Percentiles rank a stretch among this genome's conserved stretches.
phyloP scores from a whole-genome alignment of 768 basidiomycete species.

The Termitomyces sp. region DNA sequence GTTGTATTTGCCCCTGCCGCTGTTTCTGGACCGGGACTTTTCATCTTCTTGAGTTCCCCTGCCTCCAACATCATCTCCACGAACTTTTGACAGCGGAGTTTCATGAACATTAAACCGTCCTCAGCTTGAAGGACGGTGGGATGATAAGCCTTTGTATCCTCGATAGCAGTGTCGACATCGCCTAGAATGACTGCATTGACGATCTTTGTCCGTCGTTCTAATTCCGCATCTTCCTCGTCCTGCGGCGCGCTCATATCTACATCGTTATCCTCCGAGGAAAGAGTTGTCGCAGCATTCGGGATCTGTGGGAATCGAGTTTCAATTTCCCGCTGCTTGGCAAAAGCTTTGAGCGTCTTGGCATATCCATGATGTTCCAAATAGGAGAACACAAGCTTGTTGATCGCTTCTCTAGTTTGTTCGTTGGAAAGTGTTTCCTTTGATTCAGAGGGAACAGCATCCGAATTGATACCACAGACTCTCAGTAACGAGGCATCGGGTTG shows the following conservation, averaged over 20 bases:
- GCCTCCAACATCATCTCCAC: conserved; percentile 78
- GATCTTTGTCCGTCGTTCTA: conserved; percentile 67
- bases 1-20: not conserved
- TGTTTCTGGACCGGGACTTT: conserved; percentile 9
- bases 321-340: conserved; percentile 44
- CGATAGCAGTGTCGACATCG: conserved; percentile 67
- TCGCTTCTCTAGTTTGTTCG: conserved; percentile 51
- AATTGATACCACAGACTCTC: conserved; percentile 18
- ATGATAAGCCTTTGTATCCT: conserved; percentile 51
- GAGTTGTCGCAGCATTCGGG: conserved; percentile 6
- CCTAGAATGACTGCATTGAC: conserved; percentile 67
- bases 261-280: conserved; percentile 23
- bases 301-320: conserved; percentile 13
- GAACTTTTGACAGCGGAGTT: conserved; percentile 80
- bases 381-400: conserved; percentile 71
- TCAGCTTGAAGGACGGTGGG: conserved; percentile 66
- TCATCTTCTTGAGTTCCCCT: conserved; percentile 62
- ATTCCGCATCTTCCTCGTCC: conserved; percentile 23
- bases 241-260: conserved; percentile 43
- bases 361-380: conserved; percentile 89
- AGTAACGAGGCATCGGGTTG: conserved; percentile 42
- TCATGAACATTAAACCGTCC: conserved; percentile 71
- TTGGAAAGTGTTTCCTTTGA: conserved; percentile 34
- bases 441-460: conserved; percentile 11
- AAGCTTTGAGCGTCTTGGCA: conserved; percentile 62